These are phyloP conservation scores for Jaltomata sinuosa DNA, from an alignment of 257 asterid genomes.

Conservation along the genomic window DNA sequence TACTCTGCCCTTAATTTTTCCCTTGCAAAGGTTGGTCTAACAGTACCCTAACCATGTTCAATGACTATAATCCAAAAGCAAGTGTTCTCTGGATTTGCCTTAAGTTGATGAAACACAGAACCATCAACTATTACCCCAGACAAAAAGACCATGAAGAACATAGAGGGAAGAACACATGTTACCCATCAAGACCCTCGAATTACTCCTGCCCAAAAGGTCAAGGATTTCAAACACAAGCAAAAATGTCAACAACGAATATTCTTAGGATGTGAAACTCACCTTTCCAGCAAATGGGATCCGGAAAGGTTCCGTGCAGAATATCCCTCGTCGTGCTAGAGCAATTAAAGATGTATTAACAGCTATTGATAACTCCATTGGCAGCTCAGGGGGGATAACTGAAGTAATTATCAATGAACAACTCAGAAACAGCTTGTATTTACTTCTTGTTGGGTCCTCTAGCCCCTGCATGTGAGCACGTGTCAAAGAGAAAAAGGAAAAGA, in stretches of 20 bases:
- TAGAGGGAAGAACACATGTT: neutral
- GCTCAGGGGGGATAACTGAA: slow-evolving; percentile 97
- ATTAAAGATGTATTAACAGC: slow-evolving; percentile 98
- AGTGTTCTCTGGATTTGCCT: neutral
- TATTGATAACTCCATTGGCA: slow-evolving; percentile 97
- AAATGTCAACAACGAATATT: neutral
- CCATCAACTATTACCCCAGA: neutral
- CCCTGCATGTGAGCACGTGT: slow-evolving; percentile 47
- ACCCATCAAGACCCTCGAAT: neutral
- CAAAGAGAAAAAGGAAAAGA: neutral
- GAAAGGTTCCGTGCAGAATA: slow-evolving; percentile 96
- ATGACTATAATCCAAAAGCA: neutral
- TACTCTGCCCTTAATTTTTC: neutral
- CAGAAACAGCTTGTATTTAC: slow-evolving; percentile 89
- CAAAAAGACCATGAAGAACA: neutral
- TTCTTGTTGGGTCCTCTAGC: slow-evolving; percentile 98
- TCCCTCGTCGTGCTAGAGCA: slow-evolving; percentile 91
- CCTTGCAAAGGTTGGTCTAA: neutral
- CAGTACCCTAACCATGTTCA: neutral
- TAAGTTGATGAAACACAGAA: neutral
- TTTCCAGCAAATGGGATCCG: slow-evolving; percentile 98
- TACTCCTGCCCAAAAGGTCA: neutral
- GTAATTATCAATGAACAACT: slow-evolving; percentile 96
- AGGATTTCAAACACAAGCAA: neutral
- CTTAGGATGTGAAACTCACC: slow-evolving; percentile 26